Evolutionary conservation across 768 basidiomycete genomes (phyloP).

Genomic region (Lactarius hatsudake): DNA sequence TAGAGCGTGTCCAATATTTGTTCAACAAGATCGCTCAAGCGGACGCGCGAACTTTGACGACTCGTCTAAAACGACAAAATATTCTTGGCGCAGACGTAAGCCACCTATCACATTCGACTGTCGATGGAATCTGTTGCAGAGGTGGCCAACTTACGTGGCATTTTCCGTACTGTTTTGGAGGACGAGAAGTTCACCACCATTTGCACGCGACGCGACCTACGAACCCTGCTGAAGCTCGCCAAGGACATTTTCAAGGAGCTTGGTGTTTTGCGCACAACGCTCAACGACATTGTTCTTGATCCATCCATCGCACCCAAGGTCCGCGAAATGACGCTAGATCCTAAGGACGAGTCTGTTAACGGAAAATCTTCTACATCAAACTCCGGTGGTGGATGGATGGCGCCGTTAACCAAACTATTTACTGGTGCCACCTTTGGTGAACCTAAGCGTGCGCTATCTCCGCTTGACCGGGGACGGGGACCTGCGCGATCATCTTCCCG

Average conservation of each 20-base stretch:
- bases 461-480: conserved; percentile 30
- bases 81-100: conserved; percentile 81
- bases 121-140: conserved; percentile 74
- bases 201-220: conserved; percentile 78
- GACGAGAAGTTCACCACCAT: conserved; percentile 62
- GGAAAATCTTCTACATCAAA: conserved; percentile 35
- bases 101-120: conserved; percentile 80
- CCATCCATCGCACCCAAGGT: conserved; percentile 71
- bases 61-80: conserved; percentile 87
- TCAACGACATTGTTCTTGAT: conserved; percentile 91
- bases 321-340: conserved; percentile 66
- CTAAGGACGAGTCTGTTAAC: conserved; percentile 44
- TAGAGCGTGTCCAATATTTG: conserved; percentile 63
- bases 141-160: conserved; percentile 59
- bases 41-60: conserved; percentile 84
- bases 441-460: conserved; percentile 30
- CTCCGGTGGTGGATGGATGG: conserved; percentile 66
- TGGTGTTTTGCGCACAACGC: conserved; percentile 70
- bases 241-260: conserved; percentile 83
- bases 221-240: conserved; percentile 77
- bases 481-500: conserved; percentile 38
- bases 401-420: conserved; percentile 82
- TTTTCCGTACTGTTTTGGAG: conserved; percentile 73
- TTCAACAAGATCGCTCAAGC: conserved; percentile 65
- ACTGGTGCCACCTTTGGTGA: conserved; percentile 36